A percentile compares a stretch with the other conserved stretches of the same genome.
Evolutionary conservation across 2,329 filamentous ascomycete genomes (phyloP).

Genomic region (Colletotrichum sp.): DNA sequence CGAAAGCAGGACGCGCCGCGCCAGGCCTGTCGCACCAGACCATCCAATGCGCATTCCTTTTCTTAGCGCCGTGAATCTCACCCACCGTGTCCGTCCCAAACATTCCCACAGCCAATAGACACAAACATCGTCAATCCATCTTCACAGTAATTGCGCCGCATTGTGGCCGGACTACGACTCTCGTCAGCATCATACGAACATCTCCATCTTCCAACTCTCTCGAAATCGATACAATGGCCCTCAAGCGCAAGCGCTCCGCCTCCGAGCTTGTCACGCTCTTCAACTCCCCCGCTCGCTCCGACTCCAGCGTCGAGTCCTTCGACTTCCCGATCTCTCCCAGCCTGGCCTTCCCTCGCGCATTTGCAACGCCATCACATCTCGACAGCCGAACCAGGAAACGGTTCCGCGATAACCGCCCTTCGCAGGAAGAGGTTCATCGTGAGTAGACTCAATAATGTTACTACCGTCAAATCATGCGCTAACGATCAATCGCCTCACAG

Average conservation of each 20-base stretch:
- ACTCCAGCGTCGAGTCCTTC: conserved; percentile 38
- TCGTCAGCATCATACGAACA: background rate
- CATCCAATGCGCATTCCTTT: background rate
- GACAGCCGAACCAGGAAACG: conserved; percentile 66
- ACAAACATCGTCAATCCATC: background rate
- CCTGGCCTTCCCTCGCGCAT: conserved; percentile 30
- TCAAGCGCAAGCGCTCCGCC: conserved; percentile 70
- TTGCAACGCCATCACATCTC: conserved; percentile 46
- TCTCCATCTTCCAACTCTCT: background rate
- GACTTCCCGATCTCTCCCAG: conserved; percentile 32
- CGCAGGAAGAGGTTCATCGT: conserved; percentile 61
- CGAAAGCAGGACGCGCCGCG: background rate
- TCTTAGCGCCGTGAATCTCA: background rate
- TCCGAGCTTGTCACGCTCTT: conserved; percentile 56
- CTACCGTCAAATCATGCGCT: background rate
- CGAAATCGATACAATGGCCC: conserved; percentile 43
- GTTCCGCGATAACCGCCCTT: conserved; percentile 62
- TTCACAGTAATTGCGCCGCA: background rate
- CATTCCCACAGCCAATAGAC: background rate
- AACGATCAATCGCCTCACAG: conserved; percentile 33
- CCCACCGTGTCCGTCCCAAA: background rate
- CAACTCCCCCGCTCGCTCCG: conserved; percentile 40
- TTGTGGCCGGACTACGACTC: too few species aligned
- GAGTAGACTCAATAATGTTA: conserved; percentile 32
- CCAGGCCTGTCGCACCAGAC: background rate